phyloP scores from a whole-genome alignment of 352 stramenopile species.

The Phytopythium aichiense region DNA sequence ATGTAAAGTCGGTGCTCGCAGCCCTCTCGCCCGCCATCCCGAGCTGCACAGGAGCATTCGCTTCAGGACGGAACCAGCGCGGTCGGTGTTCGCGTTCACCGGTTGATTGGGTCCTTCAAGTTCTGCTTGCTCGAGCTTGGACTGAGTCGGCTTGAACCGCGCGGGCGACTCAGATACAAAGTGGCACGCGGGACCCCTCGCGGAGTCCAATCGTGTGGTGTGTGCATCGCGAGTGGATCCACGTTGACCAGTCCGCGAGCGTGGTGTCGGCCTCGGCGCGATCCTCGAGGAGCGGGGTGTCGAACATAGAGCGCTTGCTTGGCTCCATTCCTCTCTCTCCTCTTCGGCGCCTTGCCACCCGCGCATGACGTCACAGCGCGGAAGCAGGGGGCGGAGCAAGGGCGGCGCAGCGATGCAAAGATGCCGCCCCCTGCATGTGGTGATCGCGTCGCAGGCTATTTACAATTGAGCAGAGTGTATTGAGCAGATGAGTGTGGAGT shows the following conservation, averaged over 20 bases:
- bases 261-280: neutral
- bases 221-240: neutral
- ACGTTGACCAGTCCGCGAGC: neutral
- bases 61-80: too few relatives aligned
- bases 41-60: too few relatives aligned
- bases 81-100: neutral
- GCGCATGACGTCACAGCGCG: neutral
- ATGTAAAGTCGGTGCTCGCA: neutral
- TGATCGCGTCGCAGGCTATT: too few relatives aligned
- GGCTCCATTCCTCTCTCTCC: neutral
- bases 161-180: neutral
- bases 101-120: neutral
- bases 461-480: neutral
- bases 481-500: neutral
- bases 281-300: neutral
- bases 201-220: neutral
- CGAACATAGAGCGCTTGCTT: slow-evolving; percentile 1
- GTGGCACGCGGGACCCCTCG: neutral
- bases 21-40: neutral
- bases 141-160: neutral
- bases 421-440: neutral
- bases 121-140: neutral
- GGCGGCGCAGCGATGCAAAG: neutral
- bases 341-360: neutral
- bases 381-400: neutral